phyloP scores from a whole-genome alignment of 202 grass and related monocot genomes.

The Tripidium arundinaceum region DNA sequence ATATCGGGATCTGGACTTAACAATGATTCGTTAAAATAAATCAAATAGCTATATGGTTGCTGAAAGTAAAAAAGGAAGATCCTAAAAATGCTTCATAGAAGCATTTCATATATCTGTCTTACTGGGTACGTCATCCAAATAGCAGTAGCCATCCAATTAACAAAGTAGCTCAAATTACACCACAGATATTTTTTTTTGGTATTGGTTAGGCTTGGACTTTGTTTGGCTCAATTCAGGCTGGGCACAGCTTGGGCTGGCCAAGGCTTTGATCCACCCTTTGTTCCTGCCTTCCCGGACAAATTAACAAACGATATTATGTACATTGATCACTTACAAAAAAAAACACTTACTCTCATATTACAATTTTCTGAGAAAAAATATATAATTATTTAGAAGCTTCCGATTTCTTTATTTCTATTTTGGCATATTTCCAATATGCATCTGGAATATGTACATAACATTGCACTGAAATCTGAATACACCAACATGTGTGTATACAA shows the following conservation, averaged over 20 bases:
- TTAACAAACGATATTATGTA: neutral
- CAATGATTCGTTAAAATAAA: neutral
- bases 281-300: neutral
- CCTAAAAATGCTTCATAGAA: too few relatives aligned
- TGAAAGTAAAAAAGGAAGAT: too few relatives aligned
- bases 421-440: neutral
- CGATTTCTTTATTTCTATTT: neutral
- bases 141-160: neutral
- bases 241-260: neutral
- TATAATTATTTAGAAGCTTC: neutral
- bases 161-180: neutral
- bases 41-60: too few relatives aligned
- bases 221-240: neutral
- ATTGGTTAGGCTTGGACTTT: neutral
- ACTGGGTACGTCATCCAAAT: neutral
- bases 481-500: neutral
- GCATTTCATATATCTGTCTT: neutral
- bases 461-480: neutral
- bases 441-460: neutral
- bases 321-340: neutral
- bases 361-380: neutral
- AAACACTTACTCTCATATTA: too few relatives aligned
- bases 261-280: neutral
- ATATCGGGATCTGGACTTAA: neutral
- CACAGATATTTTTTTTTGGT: neutral